Evolutionary conservation across 2,329 filamentous ascomycete genomes (phyloP).

Genomic region (Ophiognomonia clavigignenti-juglandacearum): DNA sequence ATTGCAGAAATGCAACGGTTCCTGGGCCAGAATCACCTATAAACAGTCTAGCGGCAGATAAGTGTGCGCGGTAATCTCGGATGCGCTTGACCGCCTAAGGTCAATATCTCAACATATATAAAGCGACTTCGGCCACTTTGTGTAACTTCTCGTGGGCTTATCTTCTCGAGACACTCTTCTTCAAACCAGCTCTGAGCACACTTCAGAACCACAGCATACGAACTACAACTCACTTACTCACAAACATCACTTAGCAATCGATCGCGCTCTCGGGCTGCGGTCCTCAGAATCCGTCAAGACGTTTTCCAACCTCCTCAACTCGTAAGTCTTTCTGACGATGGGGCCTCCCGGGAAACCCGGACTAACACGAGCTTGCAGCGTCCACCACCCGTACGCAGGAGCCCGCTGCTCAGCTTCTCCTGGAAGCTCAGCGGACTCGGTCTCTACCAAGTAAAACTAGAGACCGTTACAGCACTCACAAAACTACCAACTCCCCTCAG

Average conservation of each 20-base stretch:
- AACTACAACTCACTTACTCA: not conserved
- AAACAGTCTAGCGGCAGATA: not conserved
- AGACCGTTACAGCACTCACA: slow-evolving; percentile 12
- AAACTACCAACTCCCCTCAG: slow-evolving; percentile 2
- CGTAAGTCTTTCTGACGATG: slow-evolving; percentile 52
- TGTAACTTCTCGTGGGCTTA: not conserved
- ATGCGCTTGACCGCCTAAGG: not conserved
- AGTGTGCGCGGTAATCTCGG: not conserved
- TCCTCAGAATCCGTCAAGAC: slow-evolving; percentile 72
- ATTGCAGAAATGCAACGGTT: too few species aligned
- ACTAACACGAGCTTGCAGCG: slow-evolving; percentile 46
- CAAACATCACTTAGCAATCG: slow-evolving; percentile 23
- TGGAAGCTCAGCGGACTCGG: slow-evolving; percentile 73
- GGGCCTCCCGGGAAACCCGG: slow-evolving; percentile 13
- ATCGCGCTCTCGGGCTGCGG: slow-evolving; percentile 56
- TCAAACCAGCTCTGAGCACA: not conserved
- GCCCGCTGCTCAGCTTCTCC: slow-evolving; percentile 87
- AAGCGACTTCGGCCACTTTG: not conserved
- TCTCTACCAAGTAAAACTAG: slow-evolving; percentile 50
- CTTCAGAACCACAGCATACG: not conserved
- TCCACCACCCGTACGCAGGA: slow-evolving; percentile 95
- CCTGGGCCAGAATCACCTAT: too few species aligned
- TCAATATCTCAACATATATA: not conserved
- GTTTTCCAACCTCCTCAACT: slow-evolving; percentile 98
- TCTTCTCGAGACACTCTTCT: not conserved